Base-by-base conservation (phyloP, 2,329 filamentous ascomycete species). In the Claviceps maximensis region DNA sequence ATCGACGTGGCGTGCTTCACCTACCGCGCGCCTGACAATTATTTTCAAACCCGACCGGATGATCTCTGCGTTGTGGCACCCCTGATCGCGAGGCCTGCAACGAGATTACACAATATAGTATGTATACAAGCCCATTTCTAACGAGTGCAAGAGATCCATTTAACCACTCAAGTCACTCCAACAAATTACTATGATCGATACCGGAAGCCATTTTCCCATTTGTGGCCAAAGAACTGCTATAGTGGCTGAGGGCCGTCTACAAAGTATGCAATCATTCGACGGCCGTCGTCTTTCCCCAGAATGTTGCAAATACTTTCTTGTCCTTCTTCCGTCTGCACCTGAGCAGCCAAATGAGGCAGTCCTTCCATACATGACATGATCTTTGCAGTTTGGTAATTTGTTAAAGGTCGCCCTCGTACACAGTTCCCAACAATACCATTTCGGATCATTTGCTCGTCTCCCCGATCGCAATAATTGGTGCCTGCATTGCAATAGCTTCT, bases 241-340 rank as follows among this genome's bases (percentile, higher is more conserved):
- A 49, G n/a, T 21, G 31, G 33, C 25, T 38, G 47, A 23, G 60
- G 59, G 21, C 61, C 63, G 27, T 57, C 54, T 3, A 55, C 55
- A 25, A 69, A 57, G 53, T 69, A 69, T 1, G 58, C 54, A 17
- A 66, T 55, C 27, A 70, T 53, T 10, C 65, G 60, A 3, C 46
- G 46, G 15, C 59, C 63, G 49, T 69, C 66, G 27, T 29, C 48
- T 4, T 59, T 55, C 1, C 67, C 68, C n/a, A 70, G 57, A 29
- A 58, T 58, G 21, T 62, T 58, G 33, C 56, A 52, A 23, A 70
- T 55, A 7, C 36, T 41, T 25, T 52, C 49, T 50, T 58, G 56
- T 12, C 61, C 57, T n/a, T 57, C 50, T 6, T 27, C 49, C 33
- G 17, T 59, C 53, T 17, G 51, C 57, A 49, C 53, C 50, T 51